A percentile compares a stretch with the other conserved stretches of the same genome.
These are phyloP conservation scores for Acrodontium crateriforme DNA, from an alignment of 2,329 filamentous ascomycete genomes.

Conservation along the genomic window DNA sequence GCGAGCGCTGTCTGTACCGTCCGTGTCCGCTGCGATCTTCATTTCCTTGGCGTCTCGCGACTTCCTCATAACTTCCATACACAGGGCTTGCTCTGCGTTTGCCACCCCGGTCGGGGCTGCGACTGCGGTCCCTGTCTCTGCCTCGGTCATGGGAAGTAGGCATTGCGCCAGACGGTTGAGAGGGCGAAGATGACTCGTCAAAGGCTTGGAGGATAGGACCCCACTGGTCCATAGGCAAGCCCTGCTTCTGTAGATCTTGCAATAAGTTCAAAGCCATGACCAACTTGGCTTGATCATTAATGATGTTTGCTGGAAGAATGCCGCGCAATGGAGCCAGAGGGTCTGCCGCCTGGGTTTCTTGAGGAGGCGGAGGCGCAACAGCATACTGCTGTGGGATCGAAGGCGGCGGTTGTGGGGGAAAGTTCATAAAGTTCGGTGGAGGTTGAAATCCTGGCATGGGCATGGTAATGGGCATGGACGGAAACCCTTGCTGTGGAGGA, in stretches of 20 bases:
- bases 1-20: slow-evolving; percentile 78
- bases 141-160: slow-evolving; percentile 5
- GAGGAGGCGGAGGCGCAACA: slow-evolving; percentile 38
- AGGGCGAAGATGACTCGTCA: slow-evolving; percentile 15
- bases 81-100: slow-evolving; percentile 54
- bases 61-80: slow-evolving; percentile 56
- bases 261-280: slow-evolving; percentile 62
- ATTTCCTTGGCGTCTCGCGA: slow-evolving; percentile 10
- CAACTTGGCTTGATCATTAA: slow-evolving; percentile 33
- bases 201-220: slow-evolving; percentile 42
- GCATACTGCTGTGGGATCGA: slow-evolving; percentile 23
- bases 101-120: slow-evolving; percentile 56
- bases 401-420: slow-evolving; percentile 19
- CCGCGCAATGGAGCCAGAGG: slow-evolving; percentile 17
- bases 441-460: slow-evolving; percentile 7
- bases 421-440: slow-evolving; percentile 4
- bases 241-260: slow-evolving; percentile 61
- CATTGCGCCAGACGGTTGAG: slow-evolving; percentile 7
- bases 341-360: slow-evolving; percentile 10
- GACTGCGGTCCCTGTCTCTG: slow-evolving; percentile 46
- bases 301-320: slow-evolving; percentile 23
- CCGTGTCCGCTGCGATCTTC: slow-evolving; percentile 34
- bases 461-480: slow-evolving; percentile 5
- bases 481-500: too few species aligned
- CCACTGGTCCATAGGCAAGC: slow-evolving; percentile 66